Evolutionary conservation across 1,284 basidiomycete genomes (phyloP), one percentile per base, ranked within the genome.

Genomic region (Tremellales sp.): DNA sequence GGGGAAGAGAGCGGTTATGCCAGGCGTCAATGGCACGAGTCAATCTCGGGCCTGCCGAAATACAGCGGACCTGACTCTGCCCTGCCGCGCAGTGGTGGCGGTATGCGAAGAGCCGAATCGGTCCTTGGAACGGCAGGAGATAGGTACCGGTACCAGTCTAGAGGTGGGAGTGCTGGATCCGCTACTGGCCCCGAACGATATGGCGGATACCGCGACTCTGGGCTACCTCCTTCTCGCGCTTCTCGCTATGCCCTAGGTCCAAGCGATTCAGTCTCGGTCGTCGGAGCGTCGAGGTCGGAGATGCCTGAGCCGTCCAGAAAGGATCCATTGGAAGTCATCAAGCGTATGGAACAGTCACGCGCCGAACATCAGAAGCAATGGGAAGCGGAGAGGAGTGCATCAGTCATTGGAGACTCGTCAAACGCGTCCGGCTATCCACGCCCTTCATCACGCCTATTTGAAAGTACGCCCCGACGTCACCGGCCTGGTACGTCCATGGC

Each of bases 291-390:
- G 3, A 47, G 53, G 4, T 40, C 42, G 3, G 58, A 62, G 1
- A 44, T 15, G 21, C 48, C 17, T 24, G 48, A 50, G 11, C 27
- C 49, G 21, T 40, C 43, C 1, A 53, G 40, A 22, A 72, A 70
- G 43, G 65, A 72, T 46, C 70, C 70, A 1, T 52, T 72, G 26
- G 70, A 68, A 11, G 49, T 72, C 3, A 50, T 72, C 7, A 56
- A 61, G 3, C 51, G 60, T 6, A 56, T 72, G 19, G 70, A 72
- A 51, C 60, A 65, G 51, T 54, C 55, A 35, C 50, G 60, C 36
- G 51, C 47, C 6, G 40, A 61, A 44, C 58, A 62, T 33, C 67
- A 64, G 48, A 49, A 53, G 43, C 58, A 58, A 17, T 72, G 65
- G 70, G 60, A 60, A 39, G 64, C 56, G 49, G 65, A 64, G 48